Evolutionary conservation across 2,329 filamentous ascomycete genomes (phyloP).

Genomic region (Rhinocladiella similis): DNA sequence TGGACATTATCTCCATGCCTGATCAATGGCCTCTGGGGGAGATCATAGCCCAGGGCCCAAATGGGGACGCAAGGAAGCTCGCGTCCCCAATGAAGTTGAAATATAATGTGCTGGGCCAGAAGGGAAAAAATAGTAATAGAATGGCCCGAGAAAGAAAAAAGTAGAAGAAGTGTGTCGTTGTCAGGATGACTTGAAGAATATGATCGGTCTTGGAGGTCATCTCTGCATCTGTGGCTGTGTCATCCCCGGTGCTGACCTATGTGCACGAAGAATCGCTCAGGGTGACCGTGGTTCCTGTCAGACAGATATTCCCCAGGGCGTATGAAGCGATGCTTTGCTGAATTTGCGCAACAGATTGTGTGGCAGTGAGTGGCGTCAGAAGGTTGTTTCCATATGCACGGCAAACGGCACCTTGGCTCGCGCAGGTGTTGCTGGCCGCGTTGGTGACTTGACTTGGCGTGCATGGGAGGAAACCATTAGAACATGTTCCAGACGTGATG

Average conservation of each 20-base stretch:
- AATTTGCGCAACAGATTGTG: neutral
- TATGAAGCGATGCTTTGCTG: neutral
- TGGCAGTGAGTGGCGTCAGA: neutral
- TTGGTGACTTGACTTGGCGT: neutral
- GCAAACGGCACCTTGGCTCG: neutral
- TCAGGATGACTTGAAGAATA: too few relatives aligned
- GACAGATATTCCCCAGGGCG: neutral
- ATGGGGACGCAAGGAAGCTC: too few relatives aligned
- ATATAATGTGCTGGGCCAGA: too few relatives aligned
- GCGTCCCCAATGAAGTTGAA: too few relatives aligned
- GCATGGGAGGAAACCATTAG: neutral
- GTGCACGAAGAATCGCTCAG: neutral
- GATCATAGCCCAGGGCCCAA: too few relatives aligned
- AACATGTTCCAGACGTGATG: neutral
- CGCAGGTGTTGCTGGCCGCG: neutral
- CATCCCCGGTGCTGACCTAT: neutral
- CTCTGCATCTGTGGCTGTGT: neutral
- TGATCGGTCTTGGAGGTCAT: too few relatives aligned
- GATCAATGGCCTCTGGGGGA: too few relatives aligned
- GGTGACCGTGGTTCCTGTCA: neutral
- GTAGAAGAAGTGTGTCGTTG: too few relatives aligned
- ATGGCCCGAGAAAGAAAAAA: too few relatives aligned
- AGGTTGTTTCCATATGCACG: neutral
- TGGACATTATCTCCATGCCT: too few relatives aligned
- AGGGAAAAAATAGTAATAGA: too few relatives aligned